Evolutionary conservation across 2,329 filamentous ascomycete species (phyloP).

Genomic region (Cordyceps pruinosa): DNA sequence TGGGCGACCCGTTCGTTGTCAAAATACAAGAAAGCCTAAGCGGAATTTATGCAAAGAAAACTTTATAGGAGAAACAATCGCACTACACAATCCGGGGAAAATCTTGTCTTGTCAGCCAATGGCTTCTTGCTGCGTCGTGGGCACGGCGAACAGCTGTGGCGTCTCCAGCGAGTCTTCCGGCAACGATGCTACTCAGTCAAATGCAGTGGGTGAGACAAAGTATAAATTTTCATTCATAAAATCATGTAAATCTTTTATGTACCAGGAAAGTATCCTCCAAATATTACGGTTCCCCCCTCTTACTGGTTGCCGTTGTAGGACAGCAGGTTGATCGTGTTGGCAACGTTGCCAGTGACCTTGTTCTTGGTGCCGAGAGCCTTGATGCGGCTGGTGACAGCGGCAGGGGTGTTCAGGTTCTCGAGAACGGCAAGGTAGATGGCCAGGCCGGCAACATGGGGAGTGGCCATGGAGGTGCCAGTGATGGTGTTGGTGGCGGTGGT

Average conservation of each 20-base stretch:
- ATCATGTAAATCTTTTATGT: neutral
- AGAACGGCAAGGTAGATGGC: constrained; percentile 20
- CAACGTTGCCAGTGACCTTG: neutral
- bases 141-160: too few species aligned
- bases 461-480: constrained; percentile 47
- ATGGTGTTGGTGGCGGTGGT: constrained; percentile 29
- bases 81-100: too few species aligned
- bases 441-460: constrained; percentile 35
- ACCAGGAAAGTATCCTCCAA: neutral
- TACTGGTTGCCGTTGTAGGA: constrained; percentile 8
- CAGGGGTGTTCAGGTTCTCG: constrained; percentile 2
- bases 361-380: neutral
- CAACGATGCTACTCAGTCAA: too few species aligned
- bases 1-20: too few species aligned
- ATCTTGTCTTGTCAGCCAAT: too few species aligned
- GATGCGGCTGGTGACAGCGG: constrained; percentile 4
- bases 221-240: neutral
- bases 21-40: too few species aligned
- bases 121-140: too few species aligned
- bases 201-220: neutral
- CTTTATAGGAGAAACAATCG: too few species aligned
- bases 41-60: too few species aligned
- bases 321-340: constrained; percentile 5
- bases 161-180: too few species aligned
- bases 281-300: neutral